These are phyloP conservation scores for Lachnellula subtilissima DNA, from an alignment of 2,329 filamentous ascomycete genomes.

Conservation along the genomic window DNA sequence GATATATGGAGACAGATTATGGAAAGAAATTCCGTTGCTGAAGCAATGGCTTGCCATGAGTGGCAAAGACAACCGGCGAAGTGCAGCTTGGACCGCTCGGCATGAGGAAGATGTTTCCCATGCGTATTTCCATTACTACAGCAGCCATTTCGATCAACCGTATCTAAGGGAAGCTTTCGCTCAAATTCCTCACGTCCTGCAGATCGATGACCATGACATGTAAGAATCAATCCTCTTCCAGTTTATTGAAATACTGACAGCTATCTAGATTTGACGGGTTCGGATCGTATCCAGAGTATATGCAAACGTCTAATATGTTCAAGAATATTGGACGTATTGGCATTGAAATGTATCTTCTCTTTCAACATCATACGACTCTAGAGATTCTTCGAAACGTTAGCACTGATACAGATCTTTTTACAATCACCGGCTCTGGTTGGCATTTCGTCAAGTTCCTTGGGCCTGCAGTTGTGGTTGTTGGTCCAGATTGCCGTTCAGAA, in stretches of 20 bases:
- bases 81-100: constrained; percentile 83
- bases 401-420: constrained; percentile 89
- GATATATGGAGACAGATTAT: constrained; percentile 90
- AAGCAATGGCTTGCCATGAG: constrained; percentile 94
- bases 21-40: constrained; percentile 90
- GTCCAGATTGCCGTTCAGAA: constrained; percentile 88
- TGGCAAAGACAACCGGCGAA: constrained; percentile 89
- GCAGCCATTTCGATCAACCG: constrained; percentile 95
- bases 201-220: constrained; percentile 98
- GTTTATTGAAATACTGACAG: constrained; percentile 9
- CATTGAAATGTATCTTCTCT: constrained; percentile 95
- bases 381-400: constrained; percentile 87
- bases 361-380: constrained; percentile 95
- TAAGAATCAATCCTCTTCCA: constrained; percentile 46
- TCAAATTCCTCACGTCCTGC: constrained; percentile 89
- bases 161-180: constrained; percentile 93
- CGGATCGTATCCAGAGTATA: constrained; percentile 94
- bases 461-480: constrained; percentile 83
- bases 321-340: constrained; percentile 96
- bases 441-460: constrained; percentile 97
- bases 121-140: constrained; percentile 98
- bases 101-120: constrained; percentile 95
- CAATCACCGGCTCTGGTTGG: constrained; percentile 95
- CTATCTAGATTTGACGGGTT: constrained; percentile 84
- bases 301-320: constrained; percentile 97